A percentile compares a stretch with the other conserved stretches of the same genome.
phyloP scores from a whole-genome alignment of 2,329 filamentous ascomycete species.

The Colletotrichum magnum region DNA sequence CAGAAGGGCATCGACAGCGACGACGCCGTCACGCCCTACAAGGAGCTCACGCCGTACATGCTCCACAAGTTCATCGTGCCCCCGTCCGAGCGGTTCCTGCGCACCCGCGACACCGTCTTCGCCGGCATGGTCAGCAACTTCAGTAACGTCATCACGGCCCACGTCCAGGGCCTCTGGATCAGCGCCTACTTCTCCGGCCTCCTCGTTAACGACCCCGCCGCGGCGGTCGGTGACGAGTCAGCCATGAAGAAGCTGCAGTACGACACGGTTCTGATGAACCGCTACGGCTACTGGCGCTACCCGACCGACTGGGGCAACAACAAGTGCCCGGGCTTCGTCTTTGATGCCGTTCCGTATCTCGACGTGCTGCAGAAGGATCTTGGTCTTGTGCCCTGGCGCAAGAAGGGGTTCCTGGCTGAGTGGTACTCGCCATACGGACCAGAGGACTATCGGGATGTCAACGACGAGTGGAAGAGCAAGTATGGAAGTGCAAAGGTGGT shows the following conservation, averaged over 20 bases:
- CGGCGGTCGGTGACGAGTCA: conserved; percentile 16
- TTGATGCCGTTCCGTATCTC: conserved; percentile 81
- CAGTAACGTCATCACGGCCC: conserved; percentile 56
- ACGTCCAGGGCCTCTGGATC: conserved; percentile 73
- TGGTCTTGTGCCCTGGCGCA: conserved; percentile 70
- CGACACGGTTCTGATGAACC: conserved; percentile 74
- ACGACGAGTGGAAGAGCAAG: conserved; percentile 63
- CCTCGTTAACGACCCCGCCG: conserved; percentile 37
- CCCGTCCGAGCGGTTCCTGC: conserved; percentile 53
- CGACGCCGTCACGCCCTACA: conserved; percentile 46
- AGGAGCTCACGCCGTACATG: conserved; percentile 54
- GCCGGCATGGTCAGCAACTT: conserved; percentile 60
- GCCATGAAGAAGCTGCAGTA: conserved; percentile 58
- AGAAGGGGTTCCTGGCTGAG: conserved; percentile 66
- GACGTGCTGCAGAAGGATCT: conserved; percentile 78
- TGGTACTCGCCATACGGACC: conserved; percentile 70
- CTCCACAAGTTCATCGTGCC: conserved; percentile 65
- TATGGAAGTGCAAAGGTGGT: not conserved
- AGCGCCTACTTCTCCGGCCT: conserved; percentile 70
- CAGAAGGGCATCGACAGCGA: conserved; percentile 53
- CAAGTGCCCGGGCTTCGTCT: conserved; percentile 78
- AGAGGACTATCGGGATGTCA: conserved; percentile 68
- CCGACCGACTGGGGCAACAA: conserved; percentile 73
- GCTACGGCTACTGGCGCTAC: conserved; percentile 81
- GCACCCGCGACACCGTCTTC: conserved; percentile 60